Conservation (phyloP, 805 yeast genomes). For the Cyberlindnera maritima region DNA sequence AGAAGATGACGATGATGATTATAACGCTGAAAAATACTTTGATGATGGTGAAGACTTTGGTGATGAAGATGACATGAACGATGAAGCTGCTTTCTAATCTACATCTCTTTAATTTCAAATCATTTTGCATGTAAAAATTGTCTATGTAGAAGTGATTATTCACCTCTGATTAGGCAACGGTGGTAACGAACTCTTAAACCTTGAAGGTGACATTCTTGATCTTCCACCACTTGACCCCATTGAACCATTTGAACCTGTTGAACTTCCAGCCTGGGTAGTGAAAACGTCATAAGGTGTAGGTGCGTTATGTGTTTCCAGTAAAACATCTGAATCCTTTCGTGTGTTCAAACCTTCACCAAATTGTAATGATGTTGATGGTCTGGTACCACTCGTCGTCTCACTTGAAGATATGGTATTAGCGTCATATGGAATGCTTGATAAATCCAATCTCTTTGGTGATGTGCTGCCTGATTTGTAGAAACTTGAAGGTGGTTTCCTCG, state of each 20-base stretch:
- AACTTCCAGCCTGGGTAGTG: constrained; percentile 10
- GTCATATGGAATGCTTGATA: constrained; percentile 24
- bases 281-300: constrained; percentile 44
- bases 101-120: background rate
- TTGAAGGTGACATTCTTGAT: constrained; percentile 21
- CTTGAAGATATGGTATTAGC: constrained; percentile 16
- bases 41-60: constrained; percentile 56
- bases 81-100: constrained; percentile 57
- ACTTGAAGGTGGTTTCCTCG: constrained; percentile 20
- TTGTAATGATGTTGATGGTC: background rate
- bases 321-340: constrained; percentile 27
- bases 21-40: constrained; percentile 61
- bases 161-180: constrained; percentile 14
- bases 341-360: constrained; percentile 2
- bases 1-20: constrained; percentile 62
- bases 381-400: background rate
- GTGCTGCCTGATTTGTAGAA: constrained; percentile 17
- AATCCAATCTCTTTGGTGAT: constrained; percentile 18
- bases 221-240: constrained; percentile 12
- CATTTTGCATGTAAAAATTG: background rate
- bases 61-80: constrained; percentile 50
- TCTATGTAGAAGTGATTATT: background rate
- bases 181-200: constrained; percentile 25
- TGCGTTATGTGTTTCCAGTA: constrained; percentile 38
- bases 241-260: constrained; percentile 4